Conservation (phyloP, 805 yeast species). For the Kuraishia borneana region DNA sequence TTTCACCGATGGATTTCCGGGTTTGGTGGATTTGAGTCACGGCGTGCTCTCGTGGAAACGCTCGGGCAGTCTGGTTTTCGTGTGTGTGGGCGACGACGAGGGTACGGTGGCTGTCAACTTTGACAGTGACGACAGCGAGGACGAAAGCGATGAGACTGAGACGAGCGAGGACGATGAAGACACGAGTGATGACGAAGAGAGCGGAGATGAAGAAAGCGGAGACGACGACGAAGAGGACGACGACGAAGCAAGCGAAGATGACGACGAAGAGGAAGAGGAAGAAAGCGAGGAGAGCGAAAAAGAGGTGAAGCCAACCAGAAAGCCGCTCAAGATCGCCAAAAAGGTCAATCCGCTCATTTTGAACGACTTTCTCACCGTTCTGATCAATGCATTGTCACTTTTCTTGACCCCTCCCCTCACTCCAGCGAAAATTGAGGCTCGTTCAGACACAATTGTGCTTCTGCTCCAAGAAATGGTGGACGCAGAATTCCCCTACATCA, state of each 20-base stretch:
- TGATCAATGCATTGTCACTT: conserved; percentile 25
- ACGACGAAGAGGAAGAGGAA: conserved; percentile 13
- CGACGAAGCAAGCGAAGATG: conserved; percentile 20
- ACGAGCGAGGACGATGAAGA: conserved; percentile 8
- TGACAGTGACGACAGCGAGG: neutral
- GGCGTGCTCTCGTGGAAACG: conserved; percentile 7
- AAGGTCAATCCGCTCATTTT: conserved; percentile 31
- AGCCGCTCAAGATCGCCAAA: conserved; percentile 3
- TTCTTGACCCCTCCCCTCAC: conserved; percentile 41
- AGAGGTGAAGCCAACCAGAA: conserved; percentile 3
- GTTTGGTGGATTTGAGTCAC: neutral
- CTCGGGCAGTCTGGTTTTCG: conserved; percentile 4
- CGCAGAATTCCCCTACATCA: conserved; percentile 59
- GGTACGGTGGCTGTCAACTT: conserved; percentile 5
- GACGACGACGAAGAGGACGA: conserved; percentile 10
- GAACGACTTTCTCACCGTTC: conserved; percentile 25
- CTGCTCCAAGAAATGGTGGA: conserved; percentile 72
- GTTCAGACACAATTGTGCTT: conserved; percentile 60
- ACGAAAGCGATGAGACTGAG: neutral
- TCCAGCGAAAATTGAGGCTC: conserved; percentile 48
- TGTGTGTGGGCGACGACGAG: conserved; percentile 14
- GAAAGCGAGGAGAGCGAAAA: conserved; percentile 11
- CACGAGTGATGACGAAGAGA: conserved; percentile 17
- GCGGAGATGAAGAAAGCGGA: conserved; percentile 9
- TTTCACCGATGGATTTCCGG: neutral